Percentiles rank a stretch among this genome's conserved stretches.
phyloP scores from a whole-genome alignment of 75 land plant genomes.

The Pseudotsuga menziesii region DNA sequence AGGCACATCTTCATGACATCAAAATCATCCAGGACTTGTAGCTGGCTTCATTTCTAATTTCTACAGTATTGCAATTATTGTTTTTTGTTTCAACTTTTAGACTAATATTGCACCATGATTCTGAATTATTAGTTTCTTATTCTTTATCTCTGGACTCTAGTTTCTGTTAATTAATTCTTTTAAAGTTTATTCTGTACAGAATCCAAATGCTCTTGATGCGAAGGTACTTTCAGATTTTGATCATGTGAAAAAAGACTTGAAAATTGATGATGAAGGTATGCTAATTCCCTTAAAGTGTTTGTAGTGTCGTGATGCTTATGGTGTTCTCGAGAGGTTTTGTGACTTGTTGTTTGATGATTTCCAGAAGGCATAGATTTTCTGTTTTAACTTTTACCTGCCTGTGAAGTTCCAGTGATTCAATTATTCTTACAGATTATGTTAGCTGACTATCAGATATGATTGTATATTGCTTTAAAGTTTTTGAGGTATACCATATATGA shows the following conservation, averaged over 20 bases:
- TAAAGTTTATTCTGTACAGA: slow-evolving; percentile 34
- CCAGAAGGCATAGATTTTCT: neutral
- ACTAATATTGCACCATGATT: neutral
- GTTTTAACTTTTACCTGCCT: neutral
- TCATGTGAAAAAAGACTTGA: slow-evolving; percentile 75
- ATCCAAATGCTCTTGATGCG: slow-evolving; percentile 85
- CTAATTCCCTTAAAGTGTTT: neutral
- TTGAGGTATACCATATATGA: neutral
- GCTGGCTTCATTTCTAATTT: too few relatives aligned
- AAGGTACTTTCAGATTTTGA: slow-evolving; percentile 87
- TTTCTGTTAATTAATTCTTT: neutral
- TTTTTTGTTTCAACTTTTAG: neutral
- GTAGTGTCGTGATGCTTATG: neutral
- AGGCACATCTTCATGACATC: too few relatives aligned
- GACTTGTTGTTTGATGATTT: neutral
- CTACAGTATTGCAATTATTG: neutral
- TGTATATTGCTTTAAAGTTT: neutral
- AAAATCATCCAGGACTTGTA: too few relatives aligned
- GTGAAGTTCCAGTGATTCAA: neutral
- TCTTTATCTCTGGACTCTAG: neutral
- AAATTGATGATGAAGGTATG: slow-evolving; percentile 89
- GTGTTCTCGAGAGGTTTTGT: neutral
- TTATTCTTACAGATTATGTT: neutral
- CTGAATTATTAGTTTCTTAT: neutral
- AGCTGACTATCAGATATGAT: neutral